These are phyloP conservation scores for Aspergillus avenaceus DNA, from an alignment of 495 filamentous ascomycete species.

Conservation along the genomic window DNA sequence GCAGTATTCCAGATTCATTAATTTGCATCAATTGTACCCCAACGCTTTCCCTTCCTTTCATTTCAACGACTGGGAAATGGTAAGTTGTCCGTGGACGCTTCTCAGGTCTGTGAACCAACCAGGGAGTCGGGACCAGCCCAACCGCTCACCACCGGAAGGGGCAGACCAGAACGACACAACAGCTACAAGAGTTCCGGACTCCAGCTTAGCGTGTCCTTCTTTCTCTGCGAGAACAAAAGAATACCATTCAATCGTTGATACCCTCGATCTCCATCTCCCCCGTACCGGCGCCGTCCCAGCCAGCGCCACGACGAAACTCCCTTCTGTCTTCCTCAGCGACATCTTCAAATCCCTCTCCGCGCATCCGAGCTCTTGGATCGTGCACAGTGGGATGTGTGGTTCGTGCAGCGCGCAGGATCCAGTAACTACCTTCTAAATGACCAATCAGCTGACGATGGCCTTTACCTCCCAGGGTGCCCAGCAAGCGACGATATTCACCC, in stretches of 20 bases:
- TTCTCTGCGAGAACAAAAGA: too few species aligned
- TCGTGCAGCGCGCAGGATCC: slow-evolving; percentile 38
- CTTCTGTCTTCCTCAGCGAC: slow-evolving; percentile 18
- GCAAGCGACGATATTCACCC: slow-evolving; percentile 13
- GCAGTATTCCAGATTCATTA: too few species aligned
- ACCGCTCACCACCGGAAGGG: too few species aligned
- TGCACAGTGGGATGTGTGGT: slow-evolving; percentile 32
- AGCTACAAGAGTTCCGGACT: background rate
- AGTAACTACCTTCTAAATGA: slow-evolving; percentile 26
- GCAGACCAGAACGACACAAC: too few species aligned
- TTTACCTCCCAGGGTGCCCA: slow-evolving; percentile 7
- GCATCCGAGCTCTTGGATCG: slow-evolving; percentile 21
- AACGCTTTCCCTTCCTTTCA: background rate
- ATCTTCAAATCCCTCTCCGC: slow-evolving; percentile 30
- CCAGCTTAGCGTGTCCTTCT: too few species aligned
- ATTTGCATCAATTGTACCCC: too few species aligned
- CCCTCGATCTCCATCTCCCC: slow-evolving; percentile 33
- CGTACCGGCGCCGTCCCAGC: slow-evolving; percentile 30
- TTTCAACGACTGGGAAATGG: background rate
- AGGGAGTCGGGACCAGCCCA: too few species aligned
- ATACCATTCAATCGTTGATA: slow-evolving; percentile 7
- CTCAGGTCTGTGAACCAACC: background rate
- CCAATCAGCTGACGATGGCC: slow-evolving; percentile 17
- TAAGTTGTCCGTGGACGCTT: background rate
- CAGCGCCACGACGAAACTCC: slow-evolving; percentile 29